Conservation (phyloP, 2,329 filamentous ascomycete species). For the Corinectria fuckeliana region DNA sequence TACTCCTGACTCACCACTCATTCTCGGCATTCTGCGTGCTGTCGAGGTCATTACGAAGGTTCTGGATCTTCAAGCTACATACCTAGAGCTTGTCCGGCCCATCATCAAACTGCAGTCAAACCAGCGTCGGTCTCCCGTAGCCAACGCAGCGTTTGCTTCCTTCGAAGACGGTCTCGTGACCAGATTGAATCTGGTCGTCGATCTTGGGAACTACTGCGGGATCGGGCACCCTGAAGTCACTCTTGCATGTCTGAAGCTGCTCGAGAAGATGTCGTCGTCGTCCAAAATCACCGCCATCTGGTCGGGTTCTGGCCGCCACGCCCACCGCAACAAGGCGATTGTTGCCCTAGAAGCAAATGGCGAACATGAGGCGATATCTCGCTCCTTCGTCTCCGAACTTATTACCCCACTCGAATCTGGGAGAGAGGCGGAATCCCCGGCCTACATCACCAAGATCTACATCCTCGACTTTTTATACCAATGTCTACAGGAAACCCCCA, state of each 20-base stretch:
- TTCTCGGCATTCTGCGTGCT: conserved; percentile 79
- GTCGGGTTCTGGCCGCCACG: conserved; percentile 64
- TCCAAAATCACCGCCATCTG: conserved; percentile 78
- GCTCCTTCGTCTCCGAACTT: conserved; percentile 74
- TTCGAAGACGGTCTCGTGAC: conserved; percentile 92
- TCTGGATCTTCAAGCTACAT: conserved; percentile 88
- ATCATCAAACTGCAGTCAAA: conserved; percentile 72
- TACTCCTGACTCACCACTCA: conserved; percentile 78
- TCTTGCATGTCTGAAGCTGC: conserved; percentile 77
- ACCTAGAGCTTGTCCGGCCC: conserved; percentile 85
- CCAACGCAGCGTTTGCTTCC: conserved; percentile 75
- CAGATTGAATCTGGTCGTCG: conserved; percentile 78
- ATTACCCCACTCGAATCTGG: conserved; percentile 74
- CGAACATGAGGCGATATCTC: conserved; percentile 79
- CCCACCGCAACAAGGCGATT: conserved; percentile 81
- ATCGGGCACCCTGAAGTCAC: conserved; percentile 83
- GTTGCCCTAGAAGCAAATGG: conserved; percentile 85
- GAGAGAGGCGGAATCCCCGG: conserved; percentile 70
- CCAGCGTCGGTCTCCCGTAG: conserved; percentile 65
- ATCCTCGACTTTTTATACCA: conserved; percentile 86
- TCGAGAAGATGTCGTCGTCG: conserved; percentile 87
- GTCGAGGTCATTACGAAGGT: conserved; percentile 85
- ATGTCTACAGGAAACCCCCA: conserved; percentile 76
- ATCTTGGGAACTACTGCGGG: conserved; percentile 86
- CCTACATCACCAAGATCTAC: conserved; percentile 82